phyloP scores from a whole-genome alignment of 2,329 filamentous ascomycete species.

The Colletotrichum sp. region DNA sequence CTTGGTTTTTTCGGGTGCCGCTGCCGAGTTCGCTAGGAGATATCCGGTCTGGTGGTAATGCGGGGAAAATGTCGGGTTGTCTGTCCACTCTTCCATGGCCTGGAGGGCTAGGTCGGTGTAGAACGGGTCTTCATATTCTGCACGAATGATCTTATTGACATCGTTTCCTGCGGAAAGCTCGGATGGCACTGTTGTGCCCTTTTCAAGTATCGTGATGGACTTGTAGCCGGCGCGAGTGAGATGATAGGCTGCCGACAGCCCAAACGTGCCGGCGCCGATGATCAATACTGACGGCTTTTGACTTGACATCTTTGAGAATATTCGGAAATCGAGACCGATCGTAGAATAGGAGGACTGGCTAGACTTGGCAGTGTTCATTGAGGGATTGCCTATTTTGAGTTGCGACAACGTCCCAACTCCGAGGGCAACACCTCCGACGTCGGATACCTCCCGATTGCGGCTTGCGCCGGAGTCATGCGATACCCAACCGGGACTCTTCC shows the following conservation, averaged over 20 bases:
- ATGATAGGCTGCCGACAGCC: constrained; percentile 46
- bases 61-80: constrained; percentile 33
- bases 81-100: constrained; percentile 37
- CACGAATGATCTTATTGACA: constrained; percentile 39
- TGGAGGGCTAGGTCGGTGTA: constrained; percentile 32
- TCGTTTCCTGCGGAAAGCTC: constrained; percentile 36
- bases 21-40: constrained; percentile 49
- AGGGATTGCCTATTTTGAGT: not conserved
- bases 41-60: constrained; percentile 37
- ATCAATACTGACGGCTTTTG: not conserved
- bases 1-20: constrained; percentile 48
- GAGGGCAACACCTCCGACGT: not conserved
- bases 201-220: constrained; percentile 45
- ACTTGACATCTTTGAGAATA: not conserved
- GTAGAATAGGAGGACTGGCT: not conserved
- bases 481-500: not conserved
- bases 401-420: not conserved
- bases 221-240: constrained; percentile 41
- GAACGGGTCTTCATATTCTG: constrained; percentile 34
- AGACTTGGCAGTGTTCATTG: not conserved
- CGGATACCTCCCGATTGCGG: not conserved
- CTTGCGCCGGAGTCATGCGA: not conserved
- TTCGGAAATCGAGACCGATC: not conserved
- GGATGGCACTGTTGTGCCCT: constrained; percentile 37
- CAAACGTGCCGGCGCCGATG: constrained; percentile 46